A percentile compares a stretch with the other conserved stretches of the same genome.
Conservation (phyloP, 495 filamentous ascomycete genomes). For the Xylaria palmicola region DNA sequence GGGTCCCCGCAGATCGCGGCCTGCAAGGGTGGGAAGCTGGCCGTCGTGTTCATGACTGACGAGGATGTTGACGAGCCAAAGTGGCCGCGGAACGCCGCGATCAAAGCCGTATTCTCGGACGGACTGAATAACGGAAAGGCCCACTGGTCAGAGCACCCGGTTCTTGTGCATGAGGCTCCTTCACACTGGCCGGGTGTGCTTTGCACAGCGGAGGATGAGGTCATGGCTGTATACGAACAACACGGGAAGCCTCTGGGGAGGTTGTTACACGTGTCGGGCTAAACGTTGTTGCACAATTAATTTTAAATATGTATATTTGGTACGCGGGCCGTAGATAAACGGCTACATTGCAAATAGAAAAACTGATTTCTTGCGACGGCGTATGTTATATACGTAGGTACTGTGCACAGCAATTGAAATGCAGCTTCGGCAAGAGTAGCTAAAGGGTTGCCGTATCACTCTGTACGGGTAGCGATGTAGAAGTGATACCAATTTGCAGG, state of each 20-base stretch:
- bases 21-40: conserved; percentile 50
- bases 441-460: no score
- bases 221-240: conserved; percentile 30
- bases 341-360: no score
- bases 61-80: conserved; percentile 40
- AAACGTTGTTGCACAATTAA: neutral
- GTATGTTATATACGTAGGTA: no score
- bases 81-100: conserved; percentile 31
- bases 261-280: conserved; percentile 2
- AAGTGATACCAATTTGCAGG: no score
- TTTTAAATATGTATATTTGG: neutral
- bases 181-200: conserved; percentile 28
- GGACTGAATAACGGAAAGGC: conserved; percentile 19
- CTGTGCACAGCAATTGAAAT: no score
- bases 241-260: conserved; percentile 25
- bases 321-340: no score
- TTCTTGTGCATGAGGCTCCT: conserved; percentile 21
- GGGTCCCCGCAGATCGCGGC: conserved; percentile 60
- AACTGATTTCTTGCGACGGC: no score
- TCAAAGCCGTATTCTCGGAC: conserved; percentile 31
- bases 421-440: no score
- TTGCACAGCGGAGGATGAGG: conserved; percentile 20
- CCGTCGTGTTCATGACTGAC: conserved; percentile 61
- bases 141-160: conserved; percentile 17
- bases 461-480: no score